Percentiles rank a stretch among this genome's conserved stretches.
phyloP scores from a whole-genome alignment of 164 flowering plant species.

The Pachysandra terminalis region DNA sequence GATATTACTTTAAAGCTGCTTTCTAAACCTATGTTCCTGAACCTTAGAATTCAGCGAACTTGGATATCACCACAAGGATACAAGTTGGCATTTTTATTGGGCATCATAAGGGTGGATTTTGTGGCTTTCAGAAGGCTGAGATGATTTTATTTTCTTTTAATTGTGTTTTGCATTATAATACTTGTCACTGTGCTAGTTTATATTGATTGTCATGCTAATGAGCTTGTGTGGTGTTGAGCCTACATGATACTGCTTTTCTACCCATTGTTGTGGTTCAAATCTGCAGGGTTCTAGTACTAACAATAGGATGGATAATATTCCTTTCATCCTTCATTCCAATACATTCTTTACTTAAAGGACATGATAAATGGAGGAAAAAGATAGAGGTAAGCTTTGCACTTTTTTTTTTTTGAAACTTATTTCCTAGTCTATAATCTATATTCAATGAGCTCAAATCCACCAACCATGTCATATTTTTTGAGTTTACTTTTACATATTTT shows the following conservation, averaged over 20 bases:
- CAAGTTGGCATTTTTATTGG: too few species aligned
- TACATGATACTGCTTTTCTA: not conserved
- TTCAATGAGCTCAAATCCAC: not conserved
- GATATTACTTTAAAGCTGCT: too few species aligned
- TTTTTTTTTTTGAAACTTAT: not conserved
- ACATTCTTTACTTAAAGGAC: conserved; percentile 65
- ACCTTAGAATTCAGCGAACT: too few species aligned
- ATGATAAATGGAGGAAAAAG: conserved; percentile 66
- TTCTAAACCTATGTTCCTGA: too few species aligned
- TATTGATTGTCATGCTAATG: not conserved
- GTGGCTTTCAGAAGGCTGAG: too few species aligned
- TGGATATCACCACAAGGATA: too few species aligned
- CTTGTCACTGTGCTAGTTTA: not conserved
- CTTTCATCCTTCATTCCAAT: conserved; percentile 77
- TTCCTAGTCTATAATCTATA: not conserved
- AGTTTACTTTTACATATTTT: too few species aligned
- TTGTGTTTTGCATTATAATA: not conserved
- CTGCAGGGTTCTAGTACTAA: conserved; percentile 70
- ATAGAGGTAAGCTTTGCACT: conserved; percentile 60
- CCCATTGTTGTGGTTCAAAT: conserved; percentile 2
- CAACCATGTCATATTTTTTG: not conserved
- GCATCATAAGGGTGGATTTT: too few species aligned
- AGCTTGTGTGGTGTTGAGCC: not conserved
- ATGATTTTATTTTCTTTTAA: too few species aligned
- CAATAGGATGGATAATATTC: conserved; percentile 87